phyloP scores from a whole-genome alignment of 805 yeast genomes.

The baker's yeast (Saccharomyces cerevisiae) region DNA sequence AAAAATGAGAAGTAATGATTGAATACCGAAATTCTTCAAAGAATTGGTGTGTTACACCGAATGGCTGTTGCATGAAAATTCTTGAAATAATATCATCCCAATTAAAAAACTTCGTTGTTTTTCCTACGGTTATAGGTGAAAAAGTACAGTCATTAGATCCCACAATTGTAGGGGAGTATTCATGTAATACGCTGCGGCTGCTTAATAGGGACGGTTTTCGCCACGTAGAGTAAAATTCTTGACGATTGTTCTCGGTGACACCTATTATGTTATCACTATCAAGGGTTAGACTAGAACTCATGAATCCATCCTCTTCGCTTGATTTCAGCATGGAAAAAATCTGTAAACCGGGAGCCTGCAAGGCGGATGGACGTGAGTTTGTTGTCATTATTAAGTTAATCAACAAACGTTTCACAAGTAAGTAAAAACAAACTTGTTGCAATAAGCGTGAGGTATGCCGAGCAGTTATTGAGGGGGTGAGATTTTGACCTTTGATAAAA shows the following conservation, averaged over 20 bases:
- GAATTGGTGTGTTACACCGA: constrained; percentile 23
- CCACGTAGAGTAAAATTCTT: neutral
- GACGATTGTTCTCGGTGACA: neutral
- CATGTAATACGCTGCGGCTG: constrained; percentile 9
- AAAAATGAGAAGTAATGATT: constrained; percentile 40
- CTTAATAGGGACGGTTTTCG: neutral
- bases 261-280: neutral
- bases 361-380: neutral
- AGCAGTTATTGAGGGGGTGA: no score
- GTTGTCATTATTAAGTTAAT: neutral
- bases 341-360: constrained; percentile 10
- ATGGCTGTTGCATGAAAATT: constrained; percentile 11
- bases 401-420: neutral
- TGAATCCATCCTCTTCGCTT: neutral
- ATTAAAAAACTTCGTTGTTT: neutral
- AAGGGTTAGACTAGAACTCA: neutral
- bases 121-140: neutral
- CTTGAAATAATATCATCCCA: constrained; percentile 4
- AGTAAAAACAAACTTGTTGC: neutral
- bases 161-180: constrained; percentile 22
- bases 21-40: constrained; percentile 45
- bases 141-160: neutral
- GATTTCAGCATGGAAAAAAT: constrained; percentile 5
- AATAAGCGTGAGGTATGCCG: neutral
- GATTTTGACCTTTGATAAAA: no score